Base-by-base conservation (phyloP, 2,329 filamentous ascomycete species). In the Pseudopithomyces chartarum region DNA sequence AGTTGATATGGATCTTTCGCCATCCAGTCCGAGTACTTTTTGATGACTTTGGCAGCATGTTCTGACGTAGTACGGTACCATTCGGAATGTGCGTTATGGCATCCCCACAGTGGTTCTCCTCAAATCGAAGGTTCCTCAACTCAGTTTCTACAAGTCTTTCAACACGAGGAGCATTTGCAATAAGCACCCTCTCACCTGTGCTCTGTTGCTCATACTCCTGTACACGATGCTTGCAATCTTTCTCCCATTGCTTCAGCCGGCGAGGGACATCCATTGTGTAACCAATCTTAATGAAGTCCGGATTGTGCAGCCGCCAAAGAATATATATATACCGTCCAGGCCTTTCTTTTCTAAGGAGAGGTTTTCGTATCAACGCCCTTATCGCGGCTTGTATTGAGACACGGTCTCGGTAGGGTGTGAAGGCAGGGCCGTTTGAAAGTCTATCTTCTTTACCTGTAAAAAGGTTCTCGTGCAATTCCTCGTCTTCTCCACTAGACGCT, bases 1-100 rank as follows among this genome's bases (percentile, higher is more conserved):
- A 44, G 33, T 23, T 45, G 38, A 45, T 53, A 53, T 45, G 50
- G 50, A 53, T 45, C 23, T 44, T 20, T 45, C 32, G 19, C 39
- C 50, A 45, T 53, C 50, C 50, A 53, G 40, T 53, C 50, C 50
- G 50, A 53, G 32, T 32, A 53, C 22, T 53, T 53, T 26, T 53
- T 53, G 32, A 53, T 53, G 32, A 53, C 50, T 36, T 53, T 53
- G 32, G 50, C 50, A 23, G 50, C 50, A 53, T 53, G 50, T 45
- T 53, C 50, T 45, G 50, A 39, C 17, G 38, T 44, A 34, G 50
- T 53, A 20, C 29, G 50, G 29, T 29, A 53, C 50, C 50, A 53
- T 38, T 53, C 38, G 17, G 19, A 6, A 36, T 53, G 50, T 44
- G 23, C 19, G 5, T 22, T 34, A 45, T 45, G 38, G 39, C 50